Evolutionary conservation across 129 eudicot genomes (phyloP), one percentile per base, ranked within the genome.

Genomic region (Pulicaria dysenterica): DNA sequence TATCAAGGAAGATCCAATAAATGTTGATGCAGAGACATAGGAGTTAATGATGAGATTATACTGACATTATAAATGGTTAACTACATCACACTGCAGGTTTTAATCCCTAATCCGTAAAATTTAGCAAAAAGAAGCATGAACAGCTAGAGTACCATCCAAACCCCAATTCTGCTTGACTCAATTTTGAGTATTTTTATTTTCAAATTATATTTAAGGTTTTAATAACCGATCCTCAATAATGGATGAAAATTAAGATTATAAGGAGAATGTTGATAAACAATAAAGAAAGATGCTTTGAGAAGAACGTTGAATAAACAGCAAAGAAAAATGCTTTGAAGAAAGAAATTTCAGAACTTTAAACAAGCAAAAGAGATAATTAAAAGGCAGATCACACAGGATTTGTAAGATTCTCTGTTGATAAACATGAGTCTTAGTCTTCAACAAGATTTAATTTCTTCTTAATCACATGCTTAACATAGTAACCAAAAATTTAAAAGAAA

Each of bases 311-410:
- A 16, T 24, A 54, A 54, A 11, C 34, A 54, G 17, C 59, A 17
- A 54, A 54, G 17, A 16, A 16, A 11, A 8, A 53, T 53, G 73
- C 46, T 68, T 68, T 68, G 7, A 51, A 62, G 8, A 63, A 60
- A 36, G 5, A 47, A 4, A 3, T 54, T 69, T 3, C 16, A 16
- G 13, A 70, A 4, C 1, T 5, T 40, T 6, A 53, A 40, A n/a
- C 3, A 56, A 46, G 34, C 13, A 46, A 24, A 65, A 41, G 31
- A 41, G 45, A 60, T 60, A 4, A 60, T 3, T 60, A 38, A 41
- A 38, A 39, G 19, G 9, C 7, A 43, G 9, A 43, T 2, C 9
- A 43, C 9, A 11, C 19, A 38, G 38, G 45, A 67, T 7, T 64
- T 8, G 13, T 38, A 37, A 3, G 45, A 60, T 41, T 34, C 13